Evolutionary conservation across 768 basidiomycete species (phyloP).

Genomic region (Dentipellis sp.): DNA sequence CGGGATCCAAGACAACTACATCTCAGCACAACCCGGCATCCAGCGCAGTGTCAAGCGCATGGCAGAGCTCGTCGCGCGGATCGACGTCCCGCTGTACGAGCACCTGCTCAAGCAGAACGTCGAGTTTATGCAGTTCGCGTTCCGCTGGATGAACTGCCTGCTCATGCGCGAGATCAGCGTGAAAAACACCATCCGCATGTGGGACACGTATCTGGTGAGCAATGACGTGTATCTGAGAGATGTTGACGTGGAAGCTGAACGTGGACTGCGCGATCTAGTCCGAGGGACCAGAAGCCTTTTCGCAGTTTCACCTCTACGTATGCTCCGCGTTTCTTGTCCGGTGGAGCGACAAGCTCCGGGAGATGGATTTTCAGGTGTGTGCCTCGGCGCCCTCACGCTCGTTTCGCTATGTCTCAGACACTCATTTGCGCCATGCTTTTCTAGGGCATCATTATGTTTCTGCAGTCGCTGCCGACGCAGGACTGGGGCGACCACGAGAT

Average conservation of each 20-base stretch:
- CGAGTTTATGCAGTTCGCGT: slow-evolving; percentile 99
- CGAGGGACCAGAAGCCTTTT: slow-evolving; percentile 96
- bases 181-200: slow-evolving; percentile 95
- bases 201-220: slow-evolving; percentile 96
- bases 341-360: slow-evolving; percentile 87
- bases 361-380: slow-evolving; percentile 97
- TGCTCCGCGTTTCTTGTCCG: slow-evolving; percentile 95
- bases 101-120: slow-evolving; percentile 89
- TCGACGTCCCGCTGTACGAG: slow-evolving; percentile 79
- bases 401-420: not conserved
- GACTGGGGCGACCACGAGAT: slow-evolving; percentile 95
- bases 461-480: slow-evolving; percentile 87
- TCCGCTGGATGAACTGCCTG: slow-evolving; percentile 99
- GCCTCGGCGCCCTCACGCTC: not conserved
- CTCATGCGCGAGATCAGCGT: slow-evolving; percentile 98
- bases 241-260: too few species aligned
- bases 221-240: too few species aligned
- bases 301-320: slow-evolving; percentile 97
- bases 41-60: slow-evolving; percentile 89
- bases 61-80: slow-evolving; percentile 86
- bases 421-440: not conserved
- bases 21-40: slow-evolving; percentile 93
- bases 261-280: slow-evolving; percentile 47
- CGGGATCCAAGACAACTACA: slow-evolving; percentile 98
- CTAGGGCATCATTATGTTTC: slow-evolving; percentile 98